Base-by-base conservation (phyloP, 1,139 yeast genomes). In the Magnusiomyces magnusii region DNA sequence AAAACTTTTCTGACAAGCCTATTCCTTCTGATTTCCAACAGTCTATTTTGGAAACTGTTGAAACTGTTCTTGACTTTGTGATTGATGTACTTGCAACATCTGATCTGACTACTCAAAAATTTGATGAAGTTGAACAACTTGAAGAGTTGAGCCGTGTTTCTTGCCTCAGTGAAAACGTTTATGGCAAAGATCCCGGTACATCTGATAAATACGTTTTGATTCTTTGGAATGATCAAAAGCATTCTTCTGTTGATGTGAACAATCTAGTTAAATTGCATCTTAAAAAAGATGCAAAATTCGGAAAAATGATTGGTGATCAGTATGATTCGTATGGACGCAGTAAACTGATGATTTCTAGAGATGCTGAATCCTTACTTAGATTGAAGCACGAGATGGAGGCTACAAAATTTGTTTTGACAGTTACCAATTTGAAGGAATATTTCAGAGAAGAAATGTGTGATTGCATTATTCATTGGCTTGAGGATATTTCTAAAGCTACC, bases 361-460 rank as follows among this genome's bases (percentile, higher is more conserved):
- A 84, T 65, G 66, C 86, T 9, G 72, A 71, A 0, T 75, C 78
- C 15, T 72, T 90, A 51, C 66, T 82, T 53, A 80, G 78, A 49
- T 75, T 86, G 52, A 88, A 86, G 65, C 72, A 73, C 17, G 73
- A 78, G 1, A 71, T 89, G 52, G 76, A 76, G 19, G 74, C 81
- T 1, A 85, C 88, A 0, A 90, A 91, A 0, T 75, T 90, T 47
- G 80, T 86, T 0, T 80, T 87, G 1, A 81, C 89, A 54, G 84
- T 90, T 17, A 74, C 91, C 62, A 80, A 85, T 58, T 77, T 82
- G 19, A 75, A 92, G 61, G 96, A 89, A 67, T 75, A 81, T 9
- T 86, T 87, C 68, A 76, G 95, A 58, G 96, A 90, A 69, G 93
- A 87, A 60, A 84, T 87, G 90, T 85, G 87, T 64, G 85, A 82